Percentiles rank a stretch among this genome's conserved stretches.
phyloP scores from a whole-genome alignment of 2,329 filamentous ascomycete genomes.

The Aspergillus nomiae region DNA sequence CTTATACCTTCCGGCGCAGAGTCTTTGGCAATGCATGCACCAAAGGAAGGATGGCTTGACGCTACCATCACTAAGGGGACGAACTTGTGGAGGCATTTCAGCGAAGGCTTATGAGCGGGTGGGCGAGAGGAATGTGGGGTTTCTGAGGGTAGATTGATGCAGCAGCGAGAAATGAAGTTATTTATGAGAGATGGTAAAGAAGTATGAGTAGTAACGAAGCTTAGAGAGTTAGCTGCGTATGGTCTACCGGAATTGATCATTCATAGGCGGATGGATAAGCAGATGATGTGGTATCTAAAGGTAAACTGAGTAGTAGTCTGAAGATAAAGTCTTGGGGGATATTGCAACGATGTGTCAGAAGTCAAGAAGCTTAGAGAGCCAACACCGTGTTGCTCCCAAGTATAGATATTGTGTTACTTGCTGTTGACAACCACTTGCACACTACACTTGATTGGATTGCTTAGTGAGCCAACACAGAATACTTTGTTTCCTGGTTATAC shows the following conservation, averaged over 20 bases:
- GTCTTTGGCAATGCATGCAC: background rate
- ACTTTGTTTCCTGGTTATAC: background rate
- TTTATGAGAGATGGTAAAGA: background rate
- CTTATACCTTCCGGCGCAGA: background rate
- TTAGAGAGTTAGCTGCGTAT: too few species aligned
- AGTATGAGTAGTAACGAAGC: too few species aligned
- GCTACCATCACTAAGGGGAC: background rate
- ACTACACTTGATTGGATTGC: background rate
- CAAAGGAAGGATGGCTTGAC: background rate
- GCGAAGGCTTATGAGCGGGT: background rate
- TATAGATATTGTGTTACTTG: background rate
- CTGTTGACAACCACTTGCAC: background rate
- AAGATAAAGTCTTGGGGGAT: too few species aligned
- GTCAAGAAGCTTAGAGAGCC: background rate
- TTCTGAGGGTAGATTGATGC: too few species aligned
- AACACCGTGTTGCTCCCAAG: background rate
- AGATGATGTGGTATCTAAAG: too few species aligned
- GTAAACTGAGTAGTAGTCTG: too few species aligned
- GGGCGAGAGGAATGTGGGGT: too few species aligned
- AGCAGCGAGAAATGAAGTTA: background rate
- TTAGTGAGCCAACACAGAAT: background rate
- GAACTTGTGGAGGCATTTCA: background rate
- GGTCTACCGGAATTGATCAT: too few species aligned
- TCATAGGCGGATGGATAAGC: too few species aligned
- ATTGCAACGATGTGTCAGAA: background rate